These are phyloP conservation scores for Phytopythium vexans DNA, from an alignment of 352 stramenopile species.

Conservation along the genomic window DNA sequence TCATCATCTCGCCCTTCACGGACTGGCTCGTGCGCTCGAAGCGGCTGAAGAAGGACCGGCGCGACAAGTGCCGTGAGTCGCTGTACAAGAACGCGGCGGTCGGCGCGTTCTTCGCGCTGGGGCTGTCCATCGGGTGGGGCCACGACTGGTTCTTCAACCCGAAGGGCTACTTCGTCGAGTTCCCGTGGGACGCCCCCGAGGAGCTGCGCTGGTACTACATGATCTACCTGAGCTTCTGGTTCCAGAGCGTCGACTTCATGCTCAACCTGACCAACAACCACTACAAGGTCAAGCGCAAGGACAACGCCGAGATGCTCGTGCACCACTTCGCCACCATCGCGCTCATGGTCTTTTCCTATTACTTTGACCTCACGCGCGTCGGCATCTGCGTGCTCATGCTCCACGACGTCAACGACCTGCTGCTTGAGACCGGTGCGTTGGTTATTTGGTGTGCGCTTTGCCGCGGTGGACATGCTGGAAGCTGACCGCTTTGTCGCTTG, in stretches of 20 bases:
- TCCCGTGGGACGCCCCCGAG: constrained; percentile 46
- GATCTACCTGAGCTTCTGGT: constrained; percentile 80
- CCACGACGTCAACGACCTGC: constrained; percentile 76
- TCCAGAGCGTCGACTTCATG: constrained; percentile 85
- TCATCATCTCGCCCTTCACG: constrained; percentile 54
- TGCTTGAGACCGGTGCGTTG: constrained; percentile 54
- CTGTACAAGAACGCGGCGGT: constrained; percentile 81
- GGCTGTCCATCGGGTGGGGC: constrained; percentile 53
- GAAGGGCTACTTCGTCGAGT: constrained; percentile 60
- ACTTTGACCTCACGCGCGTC: constrained; percentile 63
- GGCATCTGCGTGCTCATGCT: constrained; percentile 81
- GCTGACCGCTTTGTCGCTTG: background rate
- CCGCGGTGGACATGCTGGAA: constrained; percentile 7
- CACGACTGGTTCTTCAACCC: constrained; percentile 79
- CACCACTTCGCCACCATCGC: constrained; percentile 76
- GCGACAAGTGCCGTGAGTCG: constrained; percentile 82
- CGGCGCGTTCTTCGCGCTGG: constrained; percentile 53
- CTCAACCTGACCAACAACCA: constrained; percentile 78
- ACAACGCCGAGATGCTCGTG: constrained; percentile 79
- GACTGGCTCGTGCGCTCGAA: constrained; percentile 34
- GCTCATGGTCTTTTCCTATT: constrained; percentile 79
- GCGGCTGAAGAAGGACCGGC: constrained; percentile 53
- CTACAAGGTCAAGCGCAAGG: constrained; percentile 81
- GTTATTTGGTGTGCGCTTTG: background rate
- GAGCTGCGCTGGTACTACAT: constrained; percentile 80